These are phyloP conservation scores for Globisporangium heterothallicum DNA, from an alignment of 352 stramenopile species.

Conservation along the genomic window DNA sequence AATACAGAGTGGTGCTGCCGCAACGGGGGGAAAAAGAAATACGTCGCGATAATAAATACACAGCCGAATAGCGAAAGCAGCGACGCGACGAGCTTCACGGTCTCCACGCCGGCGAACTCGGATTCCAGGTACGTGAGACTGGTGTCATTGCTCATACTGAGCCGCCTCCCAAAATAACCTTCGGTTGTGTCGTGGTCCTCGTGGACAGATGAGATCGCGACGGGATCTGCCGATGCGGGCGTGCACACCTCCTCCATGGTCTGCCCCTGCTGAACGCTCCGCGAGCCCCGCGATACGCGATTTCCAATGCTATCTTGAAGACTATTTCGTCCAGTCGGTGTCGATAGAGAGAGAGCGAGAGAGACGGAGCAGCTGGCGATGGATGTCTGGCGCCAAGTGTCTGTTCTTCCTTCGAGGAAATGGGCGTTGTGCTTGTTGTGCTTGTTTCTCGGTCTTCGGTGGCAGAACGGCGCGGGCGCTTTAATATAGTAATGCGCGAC, in stretches of 20 bases:
- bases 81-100: constrained; percentile 54
- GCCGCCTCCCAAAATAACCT: constrained; percentile 24
- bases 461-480: no score
- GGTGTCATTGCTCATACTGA: neutral
- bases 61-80: constrained; percentile 70
- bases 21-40: constrained; percentile 75
- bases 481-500: no score
- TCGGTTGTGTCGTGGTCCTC: constrained; percentile 23
- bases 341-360: neutral
- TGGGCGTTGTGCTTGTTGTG: no score
- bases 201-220: constrained; percentile 13
- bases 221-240: constrained; percentile 12
- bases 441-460: no score
- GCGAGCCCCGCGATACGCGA: no score
- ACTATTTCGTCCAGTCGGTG: no score
- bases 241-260: constrained; percentile 28
- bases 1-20: constrained; percentile 74
- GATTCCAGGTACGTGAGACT: constrained; percentile 24
- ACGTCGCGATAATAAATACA: constrained; percentile 73
- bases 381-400: neutral
- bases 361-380: neutral
- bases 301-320: neutral
- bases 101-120: constrained; percentile 51
- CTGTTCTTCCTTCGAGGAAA: neutral
- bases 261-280: no score